Base-by-base conservation (phyloP, 2,329 filamentous ascomycete genomes). In the Coccinonectria pachysandricola region DNA sequence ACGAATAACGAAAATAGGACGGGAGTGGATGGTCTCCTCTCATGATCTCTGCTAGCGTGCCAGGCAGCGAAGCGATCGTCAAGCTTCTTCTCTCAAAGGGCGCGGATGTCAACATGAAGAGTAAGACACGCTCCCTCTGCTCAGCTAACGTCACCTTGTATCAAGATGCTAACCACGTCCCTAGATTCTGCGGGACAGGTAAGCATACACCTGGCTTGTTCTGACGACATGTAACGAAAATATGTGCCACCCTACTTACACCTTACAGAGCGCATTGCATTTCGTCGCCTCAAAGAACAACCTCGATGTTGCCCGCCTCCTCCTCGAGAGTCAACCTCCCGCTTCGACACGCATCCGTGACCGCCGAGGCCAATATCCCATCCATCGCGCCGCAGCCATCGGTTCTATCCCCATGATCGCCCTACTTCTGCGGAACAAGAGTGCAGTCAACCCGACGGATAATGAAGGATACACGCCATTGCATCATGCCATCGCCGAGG, bases 201-300 rank as follows among this genome's bases (percentile, higher is more conserved):
- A 41, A 39, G 6, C 7, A 40, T 15, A 24, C 18, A 6, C 11
- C 19, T n/a, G n/a, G n/a, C n/a, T n/a, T n/a, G n/a, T n/a, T n/a
- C n/a, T n/a, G n/a, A n/a, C n/a, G n/a, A n/a, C n/a, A n/a, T n/a
- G n/a, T n/a, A n/a, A n/a, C n/a, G n/a, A n/a, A n/a, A n/a, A n/a
- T n/a, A n/a, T n/a, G n/a, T n/a, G n/a, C n/a, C n/a, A n/a, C n/a
- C n/a, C n/a, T n/a, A n/a, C n/a, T n/a, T 17, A 18, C 18, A 9
- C 10, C 12, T 12, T 12, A 15, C 41, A 92, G 72, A 94, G 86
- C 12, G 84, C 80, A 7, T 70, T 98, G 12, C 88, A 96, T 56
- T 94, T 96, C 50, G 76, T 86, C 24, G 79, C 83, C 9, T 94
- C 86, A 16, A 98, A 98, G 56, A 75, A 74, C 45, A 87, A 93